Base-by-base conservation (phyloP, 176 grass and related monocot genomes). In the Cymbopogon citratus region DNA sequence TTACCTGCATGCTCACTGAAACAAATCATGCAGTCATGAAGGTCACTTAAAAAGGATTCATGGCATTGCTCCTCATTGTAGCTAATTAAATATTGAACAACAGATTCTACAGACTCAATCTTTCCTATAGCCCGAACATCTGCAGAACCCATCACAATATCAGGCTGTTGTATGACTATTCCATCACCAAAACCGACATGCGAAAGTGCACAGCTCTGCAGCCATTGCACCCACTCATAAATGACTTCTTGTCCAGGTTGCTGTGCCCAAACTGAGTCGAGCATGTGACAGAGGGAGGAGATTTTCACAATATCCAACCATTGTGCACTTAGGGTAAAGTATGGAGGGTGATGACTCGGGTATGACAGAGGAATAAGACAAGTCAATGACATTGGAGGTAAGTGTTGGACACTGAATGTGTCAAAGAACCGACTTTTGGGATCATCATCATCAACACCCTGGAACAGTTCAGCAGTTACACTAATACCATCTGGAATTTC, bases 141-240 rank as follows among this genome's bases (percentile, higher is more conserved):
- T 28, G 35, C 54, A 62, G 8, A 45, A 73, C 38, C 34, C 24
- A 80, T 74, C 21, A 16, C 41, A 14, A 70, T 57, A 63, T 81
- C 54, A 73, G 26, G n/a, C 45, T 77, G 59, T 24, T 11, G 71
- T 54, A 89, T 52, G 76, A 84, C 31, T 81, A 92, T 19, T 73
- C 36, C 71, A 11, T 66, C 62, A 77, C 76, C 65, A 74, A 89
- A 89, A 46, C 80, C 90, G 74, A 92, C 80, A 88, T 92, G 85
- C 9, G 76, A 89, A 66, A 87, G 76, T 0, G 81, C 75, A 81
- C 49, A 84, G 59, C 63, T 87, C 67, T 89, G 84, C 57, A 92
- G 64, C 80, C 90, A 92, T 67, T 89, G 83, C 27, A 89, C 87
- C 87, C 87, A 92, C 10, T 74, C 87, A 81, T 89, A 92, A 77